Percentiles rank a stretch among this genome's conserved stretches.
These are phyloP conservation scores for Guadua angustifolia DNA, from an alignment of 176 grass and related monocot species.

Conservation along the genomic window DNA sequence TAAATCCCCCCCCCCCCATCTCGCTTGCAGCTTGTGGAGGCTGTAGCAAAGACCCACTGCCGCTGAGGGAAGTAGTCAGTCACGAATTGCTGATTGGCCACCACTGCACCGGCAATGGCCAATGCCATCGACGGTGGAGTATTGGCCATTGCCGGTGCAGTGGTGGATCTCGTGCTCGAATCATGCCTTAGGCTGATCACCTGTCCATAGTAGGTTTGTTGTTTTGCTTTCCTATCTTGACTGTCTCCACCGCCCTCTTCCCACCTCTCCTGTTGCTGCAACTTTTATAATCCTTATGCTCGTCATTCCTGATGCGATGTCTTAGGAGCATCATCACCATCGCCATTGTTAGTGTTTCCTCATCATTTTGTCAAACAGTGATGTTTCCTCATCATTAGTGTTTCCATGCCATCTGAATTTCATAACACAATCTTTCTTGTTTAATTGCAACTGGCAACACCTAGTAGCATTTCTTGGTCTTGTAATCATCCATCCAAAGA, in stretches of 20 bases:
- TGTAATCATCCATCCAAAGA: conserved; percentile 1
- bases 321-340: not conserved
- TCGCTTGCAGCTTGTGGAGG: not conserved
- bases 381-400: no score
- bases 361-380: not conserved
- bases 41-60: not conserved
- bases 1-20: not conserved
- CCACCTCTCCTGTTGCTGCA: not conserved
- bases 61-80: not conserved
- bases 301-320: not conserved
- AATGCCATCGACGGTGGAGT: no score
- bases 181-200: not conserved
- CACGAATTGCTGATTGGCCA: no score
- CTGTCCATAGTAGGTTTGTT: not conserved
- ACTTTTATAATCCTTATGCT: not conserved
- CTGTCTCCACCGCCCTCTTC: not conserved
- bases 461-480: conserved; percentile 4
- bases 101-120: no score
- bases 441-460: not conserved
- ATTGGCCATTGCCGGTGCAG: no score
- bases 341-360: not conserved
- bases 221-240: not conserved
- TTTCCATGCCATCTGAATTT: not conserved
- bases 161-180: not conserved
- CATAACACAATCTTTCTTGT: not conserved